Conservation (phyloP, 2,329 filamentous ascomycete species). For the Bipolaris zeicola region DNA sequence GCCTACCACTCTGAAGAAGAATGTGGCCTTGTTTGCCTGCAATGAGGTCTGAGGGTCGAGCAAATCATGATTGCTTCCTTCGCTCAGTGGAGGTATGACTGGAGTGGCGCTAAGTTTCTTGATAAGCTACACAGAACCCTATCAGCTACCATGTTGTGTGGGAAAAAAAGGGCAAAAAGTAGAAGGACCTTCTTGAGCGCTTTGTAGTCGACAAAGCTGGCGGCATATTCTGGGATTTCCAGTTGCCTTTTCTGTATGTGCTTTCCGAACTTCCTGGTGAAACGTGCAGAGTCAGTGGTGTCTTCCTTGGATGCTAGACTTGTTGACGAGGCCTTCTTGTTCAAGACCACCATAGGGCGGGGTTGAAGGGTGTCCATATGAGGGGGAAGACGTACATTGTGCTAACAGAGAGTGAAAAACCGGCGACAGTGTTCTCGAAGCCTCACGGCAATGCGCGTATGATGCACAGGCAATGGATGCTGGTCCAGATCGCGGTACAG, state of each 20-base stretch:
- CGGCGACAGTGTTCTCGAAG: constrained; percentile 24
- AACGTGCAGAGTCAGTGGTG: constrained; percentile 46
- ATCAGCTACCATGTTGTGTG: constrained; percentile 14
- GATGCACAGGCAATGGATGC: constrained; percentile 41
- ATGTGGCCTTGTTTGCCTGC: constrained; percentile 96
- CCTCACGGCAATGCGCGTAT: constrained; percentile 30
- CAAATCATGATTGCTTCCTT: constrained; percentile 53
- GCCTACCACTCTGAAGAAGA: constrained; percentile 94
- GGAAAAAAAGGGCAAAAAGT: neutral
- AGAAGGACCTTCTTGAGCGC: constrained; percentile 88
- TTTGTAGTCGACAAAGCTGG: constrained; percentile 99
- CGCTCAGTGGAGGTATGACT: constrained; percentile 77
- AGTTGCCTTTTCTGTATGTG: constrained; percentile 99
- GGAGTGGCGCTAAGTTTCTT: constrained; percentile 96
- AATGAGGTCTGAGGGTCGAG: constrained; percentile 84
- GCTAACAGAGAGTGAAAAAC: constrained; percentile 31
- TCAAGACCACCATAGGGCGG: constrained; percentile 36
- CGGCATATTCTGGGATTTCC: constrained; percentile 98
- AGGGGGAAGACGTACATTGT: constrained; percentile 46
- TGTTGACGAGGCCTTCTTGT: constrained; percentile 43
- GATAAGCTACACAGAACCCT: constrained; percentile 72
- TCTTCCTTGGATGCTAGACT: constrained; percentile 46
- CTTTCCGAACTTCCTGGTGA: constrained; percentile 96
- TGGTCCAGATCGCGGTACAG: constrained; percentile 27
- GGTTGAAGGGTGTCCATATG: constrained; percentile 43